Evolutionary conservation across 2,329 filamentous ascomycete species (phyloP).

Genomic region (Apiospora malaysiana): DNA sequence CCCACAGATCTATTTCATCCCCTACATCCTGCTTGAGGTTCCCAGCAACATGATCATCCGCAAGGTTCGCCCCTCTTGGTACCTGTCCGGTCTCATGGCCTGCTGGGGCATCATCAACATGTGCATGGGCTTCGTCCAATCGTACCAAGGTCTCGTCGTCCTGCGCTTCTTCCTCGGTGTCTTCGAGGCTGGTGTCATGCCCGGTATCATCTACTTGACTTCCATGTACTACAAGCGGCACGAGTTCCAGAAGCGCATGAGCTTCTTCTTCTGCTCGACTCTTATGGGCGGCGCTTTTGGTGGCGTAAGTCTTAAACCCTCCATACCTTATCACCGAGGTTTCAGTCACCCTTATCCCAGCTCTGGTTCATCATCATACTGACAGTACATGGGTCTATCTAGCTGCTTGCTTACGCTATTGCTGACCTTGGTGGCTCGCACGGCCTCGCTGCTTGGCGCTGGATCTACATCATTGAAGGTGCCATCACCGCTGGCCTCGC

Average conservation of each 20-base stretch:
- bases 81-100: constrained; percentile 46
- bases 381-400: not conserved
- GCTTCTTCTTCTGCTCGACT: constrained; percentile 49
- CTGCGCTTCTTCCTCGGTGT: constrained; percentile 52
- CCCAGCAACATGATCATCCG: constrained; percentile 53
- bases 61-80: constrained; percentile 46
- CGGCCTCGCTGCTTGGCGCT: constrained; percentile 54
- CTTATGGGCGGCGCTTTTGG: constrained; percentile 50
- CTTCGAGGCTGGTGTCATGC: constrained; percentile 54
- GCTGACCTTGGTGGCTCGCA: constrained; percentile 49
- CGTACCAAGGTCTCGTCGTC: constrained; percentile 45
- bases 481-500: constrained; percentile 42
- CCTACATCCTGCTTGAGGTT: constrained; percentile 52
- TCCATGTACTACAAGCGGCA: constrained; percentile 56
- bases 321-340: too few relatives aligned
- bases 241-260: constrained; percentile 54
- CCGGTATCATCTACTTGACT: constrained; percentile 52
- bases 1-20: constrained; percentile 43
- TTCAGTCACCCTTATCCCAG: not conserved
- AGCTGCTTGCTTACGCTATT: constrained; percentile 56
- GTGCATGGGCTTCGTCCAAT: constrained; percentile 52
- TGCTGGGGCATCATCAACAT: constrained; percentile 54
- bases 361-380: not conserved
- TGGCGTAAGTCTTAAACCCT: constrained; percentile 43
- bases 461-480: constrained; percentile 52